Evolutionary conservation across 2,329 filamentous ascomycete species (phyloP), one percentile per base, ranked within the genome.

Genomic region (Arachnomyces sp.): DNA sequence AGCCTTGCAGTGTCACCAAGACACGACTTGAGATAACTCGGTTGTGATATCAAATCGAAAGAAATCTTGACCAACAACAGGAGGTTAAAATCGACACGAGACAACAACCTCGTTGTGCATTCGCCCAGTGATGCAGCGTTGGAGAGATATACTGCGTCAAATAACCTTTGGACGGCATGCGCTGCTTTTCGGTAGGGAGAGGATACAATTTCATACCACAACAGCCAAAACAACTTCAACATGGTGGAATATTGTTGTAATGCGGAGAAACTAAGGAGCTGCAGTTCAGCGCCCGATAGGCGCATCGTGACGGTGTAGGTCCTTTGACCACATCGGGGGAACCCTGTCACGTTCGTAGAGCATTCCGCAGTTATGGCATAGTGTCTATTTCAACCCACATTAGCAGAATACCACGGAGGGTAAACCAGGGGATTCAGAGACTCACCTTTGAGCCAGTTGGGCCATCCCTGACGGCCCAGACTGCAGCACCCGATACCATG

Each of bases 391-490:
- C 31, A 42, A 39, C 34, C 15, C 25, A 28, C 18, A 13, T 36
- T 16, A 28, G 13, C 36, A 17, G 25, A 33, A n/a, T 31, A 20
- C 13, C 6, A 28, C 28, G 48, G 39, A 31, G 39, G 43, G 44
- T 20, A 34, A 32, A 32, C 31, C 28, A 36, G 32, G 2, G 32
- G 28, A 31, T 13, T 14, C 18, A 31, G 14, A 12, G 38, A 66
- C 84, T 74, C 69, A 92, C 86, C 64, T 85, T 82, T 48, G 84
- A 76, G 40, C 89, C 90, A 40, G 77, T 72, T 11, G 92, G 92
- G 16, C 92, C 92, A 64, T 96, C 89, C 53, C 92, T 74, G 2
- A 96, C 90, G 36, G 86, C 89, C 92, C 92, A 98, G 7, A 95
- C 87, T 18, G 87, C 84, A 36, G 82, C 82, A 12, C 90, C 92